These are phyloP conservation scores for Aphanomyces invadans DNA, from an alignment of 352 stramenopile genomes.

Conservation along the genomic window DNA sequence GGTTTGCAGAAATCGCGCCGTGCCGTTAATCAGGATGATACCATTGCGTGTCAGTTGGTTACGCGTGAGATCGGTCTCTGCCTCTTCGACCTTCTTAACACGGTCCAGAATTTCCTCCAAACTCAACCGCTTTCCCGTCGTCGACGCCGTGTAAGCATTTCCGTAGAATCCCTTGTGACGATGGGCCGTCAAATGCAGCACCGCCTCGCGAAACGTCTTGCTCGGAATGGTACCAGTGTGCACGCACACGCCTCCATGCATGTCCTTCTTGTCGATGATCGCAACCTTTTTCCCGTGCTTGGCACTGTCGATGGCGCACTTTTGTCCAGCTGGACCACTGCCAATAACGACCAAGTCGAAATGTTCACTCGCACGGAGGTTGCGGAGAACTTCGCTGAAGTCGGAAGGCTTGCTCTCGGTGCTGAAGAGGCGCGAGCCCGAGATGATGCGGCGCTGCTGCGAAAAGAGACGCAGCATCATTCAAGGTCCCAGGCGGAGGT, in stretches of 20 bases:
- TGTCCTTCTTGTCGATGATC: conserved; percentile 85
- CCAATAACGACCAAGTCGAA: conserved; percentile 87
- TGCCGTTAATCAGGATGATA: conserved; percentile 73
- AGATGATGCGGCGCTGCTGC: neutral
- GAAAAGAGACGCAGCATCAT: conserved; percentile 2
- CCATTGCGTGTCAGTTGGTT: conserved; percentile 76
- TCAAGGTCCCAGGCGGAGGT: neutral
- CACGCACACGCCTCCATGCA: conserved; percentile 83
- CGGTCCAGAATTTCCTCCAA: conserved; percentile 80
- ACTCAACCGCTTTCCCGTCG: conserved; percentile 49
- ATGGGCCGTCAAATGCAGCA: conserved; percentile 83
- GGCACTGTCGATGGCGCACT: conserved; percentile 84
- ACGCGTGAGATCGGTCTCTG: conserved; percentile 79
- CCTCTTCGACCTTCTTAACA: conserved; percentile 71
- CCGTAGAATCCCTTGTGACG: conserved; percentile 87
- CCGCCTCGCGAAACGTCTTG: conserved; percentile 87
- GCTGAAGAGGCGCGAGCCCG: neutral
- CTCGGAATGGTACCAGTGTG: conserved; percentile 84
- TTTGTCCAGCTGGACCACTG: conserved; percentile 80
- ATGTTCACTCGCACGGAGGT: conserved; percentile 78
- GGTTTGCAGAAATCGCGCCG: conserved; percentile 62
- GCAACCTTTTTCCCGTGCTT: conserved; percentile 78
- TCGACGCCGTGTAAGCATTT: conserved; percentile 41
- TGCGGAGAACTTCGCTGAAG: conserved; percentile 60
- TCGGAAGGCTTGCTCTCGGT: conserved; percentile 16